Evolutionary conservation across 1,139 yeast genomes (phyloP), one percentile per base, ranked within the genome.

Genomic region (Suhomyces anneliseae): DNA sequence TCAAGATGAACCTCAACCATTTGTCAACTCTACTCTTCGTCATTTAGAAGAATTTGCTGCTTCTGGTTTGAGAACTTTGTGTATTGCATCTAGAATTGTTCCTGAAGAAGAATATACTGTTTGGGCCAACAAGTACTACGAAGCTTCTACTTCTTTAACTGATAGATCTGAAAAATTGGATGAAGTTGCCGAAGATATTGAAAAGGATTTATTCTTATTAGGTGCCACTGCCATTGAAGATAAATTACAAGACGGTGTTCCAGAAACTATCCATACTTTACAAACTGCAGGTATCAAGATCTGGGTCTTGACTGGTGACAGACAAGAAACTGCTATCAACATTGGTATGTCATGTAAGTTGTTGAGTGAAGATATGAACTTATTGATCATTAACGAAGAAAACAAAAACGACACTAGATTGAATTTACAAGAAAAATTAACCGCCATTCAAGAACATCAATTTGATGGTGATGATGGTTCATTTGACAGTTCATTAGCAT

Each of bases 201-300:
- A 95, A 65, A 78, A 74, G 37, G 87, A 87, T 51, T 70, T 95
- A 59, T 85, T 85, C 53, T 72, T 95, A 45, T 72, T 93, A 24
- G 99, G 99, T 32, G 99, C 98, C 1, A 95, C 99, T 38, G 99
- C 99, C 1, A 93, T 95, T 64, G 99, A 95, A 65, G 99, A 95
- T 65, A 92, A 93, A 61, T 75, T 95, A 46, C 99, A 95, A 69
- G 99, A 93, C 50, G 99, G 97, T 35, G 99, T 95, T 11, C 98
- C 99, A 1, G 99, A 95, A 56, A 90, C 99, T 1, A 95, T 95
- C 50, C 93, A 89, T 54, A 88, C 96, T 4, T 75, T 95, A 49
- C 99, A 93, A 65, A 89, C 87, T 48, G 99, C 99, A 0, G 98
- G 98, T 12, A 90, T 95, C 56, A 93, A 90, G 64, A 81, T 95